Evolutionary conservation across 2,329 filamentous ascomycete genomes (phyloP).

Genomic region (Leptographium wingfieldii): DNA sequence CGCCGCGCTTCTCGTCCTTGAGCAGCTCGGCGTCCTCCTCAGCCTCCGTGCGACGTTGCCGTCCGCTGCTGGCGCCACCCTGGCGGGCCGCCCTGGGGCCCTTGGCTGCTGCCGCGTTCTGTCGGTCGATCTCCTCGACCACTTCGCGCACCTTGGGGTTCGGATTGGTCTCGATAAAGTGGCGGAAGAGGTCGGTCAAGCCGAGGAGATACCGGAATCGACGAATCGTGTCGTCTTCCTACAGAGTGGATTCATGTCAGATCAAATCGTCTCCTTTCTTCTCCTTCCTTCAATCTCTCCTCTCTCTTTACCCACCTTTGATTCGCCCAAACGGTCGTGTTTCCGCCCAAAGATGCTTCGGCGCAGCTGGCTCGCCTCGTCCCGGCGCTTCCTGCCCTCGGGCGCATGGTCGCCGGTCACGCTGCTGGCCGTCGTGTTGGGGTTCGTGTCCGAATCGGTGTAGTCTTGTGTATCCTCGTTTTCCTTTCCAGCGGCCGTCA

Average conservation of each 20-base stretch:
- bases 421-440: constrained; percentile 67
- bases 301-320: constrained; percentile 49
- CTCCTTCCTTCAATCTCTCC: background rate
- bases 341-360: constrained; percentile 92
- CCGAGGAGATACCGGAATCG: constrained; percentile 91
- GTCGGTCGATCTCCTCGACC: constrained; percentile 86
- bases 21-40: constrained; percentile 89
- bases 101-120: constrained; percentile 64
- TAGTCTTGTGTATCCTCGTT: constrained; percentile 55
- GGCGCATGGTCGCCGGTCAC: constrained; percentile 59
- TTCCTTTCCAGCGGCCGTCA: constrained; percentile 26
- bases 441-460: constrained; percentile 54
- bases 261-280: background rate
- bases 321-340: constrained; percentile 81
- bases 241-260: background rate
- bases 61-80: constrained; percentile 67
- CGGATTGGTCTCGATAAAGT: constrained; percentile 96
- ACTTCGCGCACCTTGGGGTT: constrained; percentile 91
- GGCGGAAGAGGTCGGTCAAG: constrained; percentile 90
- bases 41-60: constrained; percentile 82
- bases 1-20: constrained; percentile 80
- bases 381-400: constrained; percentile 75
- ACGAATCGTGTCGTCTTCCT: constrained; percentile 92
- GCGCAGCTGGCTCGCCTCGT: constrained; percentile 78
- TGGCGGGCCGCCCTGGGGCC: constrained; percentile 67